Conservation (phyloP, 192 early-diverging fungal genomes). For the Podila clonocystis region DNA sequence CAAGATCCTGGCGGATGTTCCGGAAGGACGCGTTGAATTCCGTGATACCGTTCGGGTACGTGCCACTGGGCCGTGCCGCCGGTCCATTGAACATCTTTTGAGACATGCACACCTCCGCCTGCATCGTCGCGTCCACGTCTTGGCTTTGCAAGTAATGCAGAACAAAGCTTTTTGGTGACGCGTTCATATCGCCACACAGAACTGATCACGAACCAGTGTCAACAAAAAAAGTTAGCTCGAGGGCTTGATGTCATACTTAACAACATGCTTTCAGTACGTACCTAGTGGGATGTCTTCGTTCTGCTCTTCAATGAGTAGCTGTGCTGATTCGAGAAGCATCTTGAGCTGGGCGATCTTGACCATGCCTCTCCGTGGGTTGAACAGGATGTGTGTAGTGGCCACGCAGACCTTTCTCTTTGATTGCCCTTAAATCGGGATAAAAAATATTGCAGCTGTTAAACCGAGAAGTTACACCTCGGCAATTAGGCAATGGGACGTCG, state of each 20-base stretch:
- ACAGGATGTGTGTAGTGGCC: constrained; percentile 40
- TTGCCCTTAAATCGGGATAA: background rate
- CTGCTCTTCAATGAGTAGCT: constrained; percentile 3
- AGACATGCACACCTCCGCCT: constrained; percentile 17
- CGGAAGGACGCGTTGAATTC: constrained; percentile 17
- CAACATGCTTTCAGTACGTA: background rate
- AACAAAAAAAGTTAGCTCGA: no score
- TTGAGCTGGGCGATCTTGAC: constrained; percentile 35
- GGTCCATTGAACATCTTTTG: constrained; percentile 12
- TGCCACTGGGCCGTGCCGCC: background rate
- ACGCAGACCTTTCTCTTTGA: constrained; percentile 16
- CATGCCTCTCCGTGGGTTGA: constrained; percentile 29
- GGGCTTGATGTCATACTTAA: background rate
- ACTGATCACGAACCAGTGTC: constrained; percentile 4
- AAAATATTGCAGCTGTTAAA: background rate
- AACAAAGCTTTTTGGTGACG: constrained; percentile 18
- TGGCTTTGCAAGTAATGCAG: constrained; percentile 9
- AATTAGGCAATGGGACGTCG: no score
- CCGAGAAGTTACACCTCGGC: background rate
- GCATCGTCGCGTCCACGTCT: background rate
- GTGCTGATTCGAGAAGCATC: constrained; percentile 21
- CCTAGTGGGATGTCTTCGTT: constrained; percentile 11
- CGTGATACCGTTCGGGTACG: constrained; percentile 7
- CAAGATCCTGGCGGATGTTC: background rate
- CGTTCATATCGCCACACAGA: constrained; percentile 42